Evolutionary conservation across 2,329 filamentous ascomycete genomes (phyloP).

Genomic region (Sporothrix inflata): DNA sequence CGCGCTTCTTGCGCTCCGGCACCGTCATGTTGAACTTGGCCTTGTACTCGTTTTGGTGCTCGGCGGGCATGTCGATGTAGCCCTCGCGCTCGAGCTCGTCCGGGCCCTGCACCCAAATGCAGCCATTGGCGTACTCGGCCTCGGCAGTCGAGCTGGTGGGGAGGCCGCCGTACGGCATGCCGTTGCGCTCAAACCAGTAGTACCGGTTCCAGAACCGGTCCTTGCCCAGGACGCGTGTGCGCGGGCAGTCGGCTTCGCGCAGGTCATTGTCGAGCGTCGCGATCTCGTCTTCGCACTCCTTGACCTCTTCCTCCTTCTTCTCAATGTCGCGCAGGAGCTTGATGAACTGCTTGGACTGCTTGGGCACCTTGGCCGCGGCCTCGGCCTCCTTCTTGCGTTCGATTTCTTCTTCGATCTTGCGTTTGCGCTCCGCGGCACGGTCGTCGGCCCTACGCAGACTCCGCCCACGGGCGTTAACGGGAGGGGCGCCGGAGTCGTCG

Average conservation of each 20-base stretch:
- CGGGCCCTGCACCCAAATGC: conserved; percentile 95
- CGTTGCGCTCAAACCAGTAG: conserved; percentile 99
- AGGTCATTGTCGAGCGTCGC: conserved; percentile 86
- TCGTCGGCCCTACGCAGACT: conserved; percentile 66
- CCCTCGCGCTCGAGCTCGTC: conserved; percentile 84
- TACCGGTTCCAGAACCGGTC: conserved; percentile 98
- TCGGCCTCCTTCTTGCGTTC: conserved; percentile 69
- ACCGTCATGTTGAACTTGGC: conserved; percentile 80
- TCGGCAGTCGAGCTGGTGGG: conserved; percentile 85
- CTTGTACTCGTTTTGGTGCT: conserved; percentile 75
- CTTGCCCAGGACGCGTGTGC: conserved; percentile 85
- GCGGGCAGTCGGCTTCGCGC: conserved; percentile 89
- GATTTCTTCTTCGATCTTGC: conserved; percentile 71
- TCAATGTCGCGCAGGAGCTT: conserved; percentile 88
- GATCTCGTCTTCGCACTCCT: conserved; percentile 83
- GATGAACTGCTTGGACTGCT: conserved; percentile 85
- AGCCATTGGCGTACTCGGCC: conserved; percentile 89
- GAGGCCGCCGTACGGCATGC: conserved; percentile 91
- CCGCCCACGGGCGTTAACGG: conserved; percentile 55
- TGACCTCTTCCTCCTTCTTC: conserved; percentile 79
- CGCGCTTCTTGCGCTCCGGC: conserved; percentile 78
- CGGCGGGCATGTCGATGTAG: conserved; percentile 76
- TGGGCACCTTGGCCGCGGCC: conserved; percentile 67
- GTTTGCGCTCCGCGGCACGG: conserved; percentile 74
- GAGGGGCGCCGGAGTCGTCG: conserved; percentile 64